Evolutionary conservation across 495 filamentous ascomycete genomes (phyloP).

Genomic region (Xylaria nigripes): DNA sequence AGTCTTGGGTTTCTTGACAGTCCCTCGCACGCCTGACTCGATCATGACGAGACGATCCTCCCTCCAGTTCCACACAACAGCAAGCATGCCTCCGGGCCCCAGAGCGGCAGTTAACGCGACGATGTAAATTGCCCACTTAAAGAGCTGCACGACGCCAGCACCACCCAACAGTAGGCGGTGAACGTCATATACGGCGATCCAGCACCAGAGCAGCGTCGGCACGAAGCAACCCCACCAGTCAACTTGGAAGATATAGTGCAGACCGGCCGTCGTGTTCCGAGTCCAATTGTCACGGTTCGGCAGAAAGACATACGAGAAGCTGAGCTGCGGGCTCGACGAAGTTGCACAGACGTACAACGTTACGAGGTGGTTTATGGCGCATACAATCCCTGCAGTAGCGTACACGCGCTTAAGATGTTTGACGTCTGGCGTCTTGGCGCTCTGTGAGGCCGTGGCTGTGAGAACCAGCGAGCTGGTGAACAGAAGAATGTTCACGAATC

Average conservation of each 20-base stretch:
- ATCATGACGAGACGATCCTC: conserved; percentile 27
- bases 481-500: conserved; percentile 22
- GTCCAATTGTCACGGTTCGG: conserved; percentile 11
- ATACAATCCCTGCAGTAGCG: conserved; percentile 12
- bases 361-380: conserved; percentile 11
- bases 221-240: conserved; percentile 22
- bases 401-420: conserved; percentile 22
- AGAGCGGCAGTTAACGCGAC: conserved; percentile 6
- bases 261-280: conserved; percentile 14
- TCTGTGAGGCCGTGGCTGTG: background rate
- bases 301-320: conserved; percentile 20
- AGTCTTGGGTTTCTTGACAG: conserved; percentile 19
- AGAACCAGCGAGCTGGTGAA: conserved; percentile 9
- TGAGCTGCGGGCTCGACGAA: conserved; percentile 16
- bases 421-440: conserved; percentile 12
- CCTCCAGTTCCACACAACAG: conserved; percentile 28
- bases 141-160: background rate
- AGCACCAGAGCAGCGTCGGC: conserved; percentile 19
- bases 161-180: conserved; percentile 13
- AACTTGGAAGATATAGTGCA: conserved; percentile 26
- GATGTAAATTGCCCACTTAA: conserved; percentile 11
- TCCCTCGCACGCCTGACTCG: conserved; percentile 13
- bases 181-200: conserved; percentile 18
- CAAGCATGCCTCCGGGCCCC: conserved; percentile 26
- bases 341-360: conserved; percentile 15